Evolutionary conservation across 192 early-diverging fungal species (phyloP), one percentile per base, ranked within the genome.

Genomic region (Coemansia sp.): DNA sequence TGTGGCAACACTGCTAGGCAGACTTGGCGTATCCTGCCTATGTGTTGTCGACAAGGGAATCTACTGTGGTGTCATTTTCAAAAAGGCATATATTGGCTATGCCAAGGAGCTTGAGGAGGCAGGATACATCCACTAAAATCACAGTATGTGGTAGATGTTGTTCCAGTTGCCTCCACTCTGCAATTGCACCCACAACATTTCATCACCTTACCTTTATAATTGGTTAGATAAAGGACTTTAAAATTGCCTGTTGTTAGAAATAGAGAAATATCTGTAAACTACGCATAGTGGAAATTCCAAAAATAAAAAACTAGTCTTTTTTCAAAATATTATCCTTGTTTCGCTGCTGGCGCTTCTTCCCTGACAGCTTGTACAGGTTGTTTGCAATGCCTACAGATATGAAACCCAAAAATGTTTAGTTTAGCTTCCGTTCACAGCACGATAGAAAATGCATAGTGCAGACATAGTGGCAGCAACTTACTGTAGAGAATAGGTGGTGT

Each of bases 61-160:
- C 16, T 92, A 86, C 51, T 86, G 88, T 42, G 95, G 94, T 20
- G 85, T 94, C 45, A 90, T 97, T 26, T 89, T 91, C 71, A 97
- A 95, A 79, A 93, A 93, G 68, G 73, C 86, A 20, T 72, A 95
- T 16, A 73, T 95, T n/a, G 85, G 84, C 7, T 93, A 87, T 66
- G 67, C 92, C 16, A 91, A 88, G 55, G 88, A 90, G 60, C 67
- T 90, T 12, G 87, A 90, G 43, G 84, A 90, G 48, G 70, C 86
- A 35, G 72, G 84, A 8, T 79, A 77, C 48, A 67, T 64, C 9
- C 56, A 61, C 31, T 70, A 64, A 56, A 76, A 37, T 29, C n/a
- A n/a, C n/a, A n/a, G n/a, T n/a, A n/a, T n/a, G n/a, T n/a, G n/a
- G n/a, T n/a, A n/a, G n/a, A n/a, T n/a, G n/a, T n/a, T n/a, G n/a